Evolutionary conservation across 2,329 filamentous ascomycete species (phyloP).

Genomic region (Fusarium sp.): DNA sequence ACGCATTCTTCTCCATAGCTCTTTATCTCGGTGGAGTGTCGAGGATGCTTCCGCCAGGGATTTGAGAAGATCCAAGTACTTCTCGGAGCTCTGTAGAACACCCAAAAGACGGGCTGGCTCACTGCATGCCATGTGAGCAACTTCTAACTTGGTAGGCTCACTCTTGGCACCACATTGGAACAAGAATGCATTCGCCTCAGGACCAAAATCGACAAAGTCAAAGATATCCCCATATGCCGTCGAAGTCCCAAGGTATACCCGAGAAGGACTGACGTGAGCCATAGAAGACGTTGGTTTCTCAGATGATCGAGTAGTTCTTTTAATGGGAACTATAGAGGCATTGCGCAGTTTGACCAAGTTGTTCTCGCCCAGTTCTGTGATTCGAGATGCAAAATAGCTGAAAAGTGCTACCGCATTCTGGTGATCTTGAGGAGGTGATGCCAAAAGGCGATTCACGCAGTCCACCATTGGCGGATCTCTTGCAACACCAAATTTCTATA

Average conservation of each 20-base stretch:
- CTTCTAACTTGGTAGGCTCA: conserved; percentile 88
- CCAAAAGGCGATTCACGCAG: conserved; percentile 80
- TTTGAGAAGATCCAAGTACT: conserved; percentile 86
- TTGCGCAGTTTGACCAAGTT: conserved; percentile 71
- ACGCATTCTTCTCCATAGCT: conserved; percentile 81
- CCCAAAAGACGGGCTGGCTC: conserved; percentile 87
- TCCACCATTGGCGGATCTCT: conserved; percentile 81
- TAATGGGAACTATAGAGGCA: conserved; percentile 79
- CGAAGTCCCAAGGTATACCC: conserved; percentile 83
- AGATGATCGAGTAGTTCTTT: conserved; percentile 49
- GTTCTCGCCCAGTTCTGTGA: conserved; percentile 76
- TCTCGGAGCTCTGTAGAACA: conserved; percentile 83
- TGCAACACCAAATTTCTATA: conserved; percentile 84
- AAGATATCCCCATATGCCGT: conserved; percentile 87
- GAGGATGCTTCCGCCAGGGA: conserved; percentile 80
- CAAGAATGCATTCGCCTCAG: conserved; percentile 88
- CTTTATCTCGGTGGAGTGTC: conserved; percentile 80
- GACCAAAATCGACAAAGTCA: conserved; percentile 95
- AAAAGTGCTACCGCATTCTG: conserved; percentile 79
- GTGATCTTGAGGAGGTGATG: conserved; percentile 76
- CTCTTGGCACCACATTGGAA: conserved; percentile 89
- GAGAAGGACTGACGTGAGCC: conserved; percentile 70
- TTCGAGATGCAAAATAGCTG: conserved; percentile 82
- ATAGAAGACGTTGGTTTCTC: conserved; percentile 56
- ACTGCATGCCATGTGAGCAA: conserved; percentile 84